Conservation (phyloP, 352 stramenopile genomes). For the Phytophthora melonis region DNA sequence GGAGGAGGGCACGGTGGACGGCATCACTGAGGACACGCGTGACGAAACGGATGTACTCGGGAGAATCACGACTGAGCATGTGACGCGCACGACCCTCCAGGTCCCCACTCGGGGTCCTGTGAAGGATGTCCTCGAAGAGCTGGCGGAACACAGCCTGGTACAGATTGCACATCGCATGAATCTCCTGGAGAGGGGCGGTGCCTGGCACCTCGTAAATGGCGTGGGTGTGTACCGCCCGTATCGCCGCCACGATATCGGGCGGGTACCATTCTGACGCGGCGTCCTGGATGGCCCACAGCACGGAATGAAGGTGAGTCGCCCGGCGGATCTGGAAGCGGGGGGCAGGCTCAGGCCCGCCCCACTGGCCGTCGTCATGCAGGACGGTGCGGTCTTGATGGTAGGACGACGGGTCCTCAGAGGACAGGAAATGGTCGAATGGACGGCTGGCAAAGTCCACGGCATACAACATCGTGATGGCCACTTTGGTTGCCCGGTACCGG, state of each 20-base stretch:
- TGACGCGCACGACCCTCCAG: not conserved
- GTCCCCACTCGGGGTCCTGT: not conserved
- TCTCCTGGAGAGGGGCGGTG: not conserved
- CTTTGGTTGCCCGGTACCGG: slow-evolving; percentile 14
- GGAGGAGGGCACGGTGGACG: not conserved
- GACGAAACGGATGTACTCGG: not conserved
- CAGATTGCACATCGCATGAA: not conserved
- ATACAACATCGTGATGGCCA: slow-evolving; percentile 22
- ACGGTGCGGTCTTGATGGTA: slow-evolving; percentile 9
- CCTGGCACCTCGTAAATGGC: not conserved
- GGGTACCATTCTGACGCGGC: not conserved
- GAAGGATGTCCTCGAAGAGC: not conserved
- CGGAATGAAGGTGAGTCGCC: not conserved
- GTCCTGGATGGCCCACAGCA: not conserved
- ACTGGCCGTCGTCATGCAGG: slow-evolving; percentile 12
- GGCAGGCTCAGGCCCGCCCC: slow-evolving; percentile 4
- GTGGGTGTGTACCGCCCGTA: not conserved
- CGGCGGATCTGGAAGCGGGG: slow-evolving; percentile 19
- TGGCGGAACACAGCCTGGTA: not conserved
- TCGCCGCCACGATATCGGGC: not conserved
- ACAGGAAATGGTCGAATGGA: slow-evolving; percentile 14
- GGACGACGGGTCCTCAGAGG: not conserved
- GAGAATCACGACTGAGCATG: slow-evolving; percentile 6
- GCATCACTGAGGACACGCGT: not conserved
- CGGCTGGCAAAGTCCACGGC: slow-evolving; percentile 2